Evolutionary conservation across 2,329 filamentous ascomycete species (phyloP).

Genomic region (Calonectria henricotiae): DNA sequence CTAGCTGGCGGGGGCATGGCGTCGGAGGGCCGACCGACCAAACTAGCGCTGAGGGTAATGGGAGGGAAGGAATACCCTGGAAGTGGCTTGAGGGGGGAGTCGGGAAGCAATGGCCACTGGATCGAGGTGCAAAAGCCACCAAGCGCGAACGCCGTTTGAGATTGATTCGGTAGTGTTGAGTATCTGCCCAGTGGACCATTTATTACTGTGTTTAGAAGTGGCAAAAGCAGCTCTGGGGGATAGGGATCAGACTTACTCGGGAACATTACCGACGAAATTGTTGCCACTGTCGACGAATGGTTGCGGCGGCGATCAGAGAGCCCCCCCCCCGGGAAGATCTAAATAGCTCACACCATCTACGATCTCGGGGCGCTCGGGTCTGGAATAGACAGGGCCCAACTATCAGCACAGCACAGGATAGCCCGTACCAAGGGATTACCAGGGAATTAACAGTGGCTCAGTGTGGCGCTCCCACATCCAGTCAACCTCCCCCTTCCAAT

Average conservation of each 20-base stretch:
- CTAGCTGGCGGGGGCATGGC: conserved; percentile 42
- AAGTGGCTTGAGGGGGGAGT: conserved; percentile 17
- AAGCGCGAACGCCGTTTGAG: conserved; percentile 17
- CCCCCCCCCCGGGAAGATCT: not conserved
- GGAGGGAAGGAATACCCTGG: conserved; percentile 27
- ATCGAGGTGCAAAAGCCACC: conserved; percentile 13
- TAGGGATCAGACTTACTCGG: not conserved
- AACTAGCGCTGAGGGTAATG: conserved; percentile 29
- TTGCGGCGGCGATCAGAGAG: conserved; percentile 7
- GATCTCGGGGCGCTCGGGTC: conserved; percentile 17
- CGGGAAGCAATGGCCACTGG: conserved; percentile 21
- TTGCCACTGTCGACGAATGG: not conserved
- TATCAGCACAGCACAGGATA: not conserved
- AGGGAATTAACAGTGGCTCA: not conserved
- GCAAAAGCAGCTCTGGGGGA: not conserved
- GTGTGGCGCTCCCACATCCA: not conserved
- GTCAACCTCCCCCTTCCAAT: not conserved
- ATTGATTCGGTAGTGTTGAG: conserved; percentile 12
- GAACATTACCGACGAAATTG: conserved; percentile 1
- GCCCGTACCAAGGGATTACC: not conserved
- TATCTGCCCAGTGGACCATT: not conserved
- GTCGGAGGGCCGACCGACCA: conserved; percentile 21
- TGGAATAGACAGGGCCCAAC: not conserved
- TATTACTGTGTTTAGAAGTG: not conserved
- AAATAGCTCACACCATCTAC: conserved; percentile 7